These are phyloP conservation scores for Przewalskia tangutica DNA, from an alignment of 257 asterid species.

Conservation along the genomic window DNA sequence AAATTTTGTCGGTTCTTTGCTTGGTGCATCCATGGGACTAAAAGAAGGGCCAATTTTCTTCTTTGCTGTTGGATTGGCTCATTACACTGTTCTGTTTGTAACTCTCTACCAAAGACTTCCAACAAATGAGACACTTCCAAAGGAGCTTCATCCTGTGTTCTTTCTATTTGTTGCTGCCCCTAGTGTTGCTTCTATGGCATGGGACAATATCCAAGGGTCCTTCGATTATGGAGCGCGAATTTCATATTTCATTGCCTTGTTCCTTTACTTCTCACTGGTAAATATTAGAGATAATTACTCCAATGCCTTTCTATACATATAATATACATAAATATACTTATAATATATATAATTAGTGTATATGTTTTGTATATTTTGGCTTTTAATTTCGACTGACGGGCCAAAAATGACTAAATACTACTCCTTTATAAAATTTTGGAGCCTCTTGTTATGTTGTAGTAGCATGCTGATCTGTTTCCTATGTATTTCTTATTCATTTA, in stretches of 20 bases:
- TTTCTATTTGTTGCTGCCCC: constrained; percentile 90
- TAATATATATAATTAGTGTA: too few relatives aligned
- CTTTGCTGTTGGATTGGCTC: constrained; percentile 87
- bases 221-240: constrained; percentile 61
- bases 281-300: background rate
- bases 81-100: constrained; percentile 66
- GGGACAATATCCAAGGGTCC: constrained; percentile 75
- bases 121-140: constrained; percentile 78
- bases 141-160: constrained; percentile 91
- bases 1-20: constrained; percentile 83
- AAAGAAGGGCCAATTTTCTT: constrained; percentile 85
- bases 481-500: background rate
- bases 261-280: constrained; percentile 81
- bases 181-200: constrained; percentile 86
- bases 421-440: background rate
- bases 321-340: too few relatives aligned
- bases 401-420: background rate
- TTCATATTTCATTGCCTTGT: constrained; percentile 73
- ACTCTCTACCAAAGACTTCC: constrained; percentile 23
- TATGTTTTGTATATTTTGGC: too few relatives aligned
- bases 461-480: constrained; percentile 9
- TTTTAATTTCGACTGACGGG: too few relatives aligned
- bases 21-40: constrained; percentile 83
- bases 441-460: background rate
- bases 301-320: too few relatives aligned